These are phyloP conservation scores for Mycena galericulata DNA, from an alignment of 768 basidiomycete species.

Conservation along the genomic window DNA sequence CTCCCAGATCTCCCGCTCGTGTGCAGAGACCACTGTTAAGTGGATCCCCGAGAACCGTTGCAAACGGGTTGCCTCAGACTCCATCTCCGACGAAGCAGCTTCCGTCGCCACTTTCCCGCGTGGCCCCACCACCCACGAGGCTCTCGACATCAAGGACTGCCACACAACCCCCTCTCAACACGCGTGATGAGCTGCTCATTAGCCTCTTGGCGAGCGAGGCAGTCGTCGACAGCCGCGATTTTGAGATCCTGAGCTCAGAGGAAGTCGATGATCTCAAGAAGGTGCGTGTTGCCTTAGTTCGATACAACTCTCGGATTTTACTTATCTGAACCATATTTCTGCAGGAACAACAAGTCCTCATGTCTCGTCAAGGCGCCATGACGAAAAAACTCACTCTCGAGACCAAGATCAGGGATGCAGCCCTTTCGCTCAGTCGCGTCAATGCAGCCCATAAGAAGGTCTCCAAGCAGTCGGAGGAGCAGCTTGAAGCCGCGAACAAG, in stretches of 20 bases:
- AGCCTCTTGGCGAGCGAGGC: conserved; percentile 94
- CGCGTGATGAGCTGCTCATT: conserved; percentile 87
- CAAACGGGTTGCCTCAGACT: conserved; percentile 4
- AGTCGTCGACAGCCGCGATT: conserved; percentile 89
- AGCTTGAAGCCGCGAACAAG: conserved; percentile 78
- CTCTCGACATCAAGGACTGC: conserved; percentile 28
- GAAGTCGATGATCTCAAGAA: conserved; percentile 66
- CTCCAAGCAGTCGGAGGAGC: conserved; percentile 75
- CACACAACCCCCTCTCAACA: conserved; percentile 48
- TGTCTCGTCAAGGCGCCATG: conserved; percentile 73
- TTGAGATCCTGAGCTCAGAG: conserved; percentile 73
- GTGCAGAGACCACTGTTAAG: conserved; percentile 24
- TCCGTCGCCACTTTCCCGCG: conserved; percentile 29
- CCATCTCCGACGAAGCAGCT: conserved; percentile 19
- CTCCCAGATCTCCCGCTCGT: conserved; percentile 26
- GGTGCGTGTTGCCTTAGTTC: conserved; percentile 42
- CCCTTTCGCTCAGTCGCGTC: conserved; percentile 77
- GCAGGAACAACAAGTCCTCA: conserved; percentile 82
- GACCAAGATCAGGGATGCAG: conserved; percentile 90
- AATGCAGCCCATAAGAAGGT: conserved; percentile 69
- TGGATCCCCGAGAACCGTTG: background rate
- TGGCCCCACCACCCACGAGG: conserved; percentile 29
- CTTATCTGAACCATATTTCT: background rate
- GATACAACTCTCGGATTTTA: conserved; percentile 9
- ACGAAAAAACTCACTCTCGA: conserved; percentile 83